Conservation (phyloP, 2,329 filamentous ascomycete genomes). For the Arachnomyces sp. region DNA sequence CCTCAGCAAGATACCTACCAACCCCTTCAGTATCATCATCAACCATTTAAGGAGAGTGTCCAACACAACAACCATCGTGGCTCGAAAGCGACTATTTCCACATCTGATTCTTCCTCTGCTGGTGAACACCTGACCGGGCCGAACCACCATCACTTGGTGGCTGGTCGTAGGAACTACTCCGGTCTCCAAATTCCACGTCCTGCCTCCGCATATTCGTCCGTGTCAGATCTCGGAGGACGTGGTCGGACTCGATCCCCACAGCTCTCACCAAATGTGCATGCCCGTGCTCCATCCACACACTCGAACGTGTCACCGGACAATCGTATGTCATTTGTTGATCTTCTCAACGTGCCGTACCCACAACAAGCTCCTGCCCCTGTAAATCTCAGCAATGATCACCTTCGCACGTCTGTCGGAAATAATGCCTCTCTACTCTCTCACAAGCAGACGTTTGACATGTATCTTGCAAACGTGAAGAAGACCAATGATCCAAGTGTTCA, state of each 20-base stretch:
- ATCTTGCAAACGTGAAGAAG: slow-evolving; percentile 93
- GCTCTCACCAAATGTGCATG: slow-evolving; percentile 40
- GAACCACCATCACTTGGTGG: slow-evolving; percentile 56
- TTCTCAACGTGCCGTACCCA: slow-evolving; percentile 64
- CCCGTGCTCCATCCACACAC: slow-evolving; percentile 41
- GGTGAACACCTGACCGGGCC: slow-evolving; percentile 39
- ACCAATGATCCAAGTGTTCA: slow-evolving; percentile 83
- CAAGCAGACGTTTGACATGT: slow-evolving; percentile 95
- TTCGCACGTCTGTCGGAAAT: slow-evolving; percentile 71
- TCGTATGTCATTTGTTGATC: slow-evolving; percentile 52
- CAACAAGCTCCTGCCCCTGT: slow-evolving; percentile 61
- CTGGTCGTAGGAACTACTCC: slow-evolving; percentile 41
- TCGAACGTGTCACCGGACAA: slow-evolving; percentile 49
- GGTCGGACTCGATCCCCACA: slow-evolving; percentile 51
- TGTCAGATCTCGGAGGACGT: slow-evolving; percentile 58
- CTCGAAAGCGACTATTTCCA: slow-evolving; percentile 20
- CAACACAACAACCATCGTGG: slow-evolving; percentile 16
- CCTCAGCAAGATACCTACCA: slow-evolving; percentile 32
- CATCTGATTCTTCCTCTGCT: slow-evolving; percentile 25
- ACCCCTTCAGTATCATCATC: slow-evolving; percentile 46
- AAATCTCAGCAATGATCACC: slow-evolving; percentile 68
- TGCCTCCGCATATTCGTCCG: slow-evolving; percentile 65
- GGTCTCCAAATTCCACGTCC: slow-evolving; percentile 59
- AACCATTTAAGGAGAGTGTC: slow-evolving; percentile 33
- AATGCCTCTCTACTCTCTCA: slow-evolving; percentile 87